phyloP scores from a whole-genome alignment of 2,329 filamentous ascomycete genomes.

The Sporothrix schenckii region DNA sequence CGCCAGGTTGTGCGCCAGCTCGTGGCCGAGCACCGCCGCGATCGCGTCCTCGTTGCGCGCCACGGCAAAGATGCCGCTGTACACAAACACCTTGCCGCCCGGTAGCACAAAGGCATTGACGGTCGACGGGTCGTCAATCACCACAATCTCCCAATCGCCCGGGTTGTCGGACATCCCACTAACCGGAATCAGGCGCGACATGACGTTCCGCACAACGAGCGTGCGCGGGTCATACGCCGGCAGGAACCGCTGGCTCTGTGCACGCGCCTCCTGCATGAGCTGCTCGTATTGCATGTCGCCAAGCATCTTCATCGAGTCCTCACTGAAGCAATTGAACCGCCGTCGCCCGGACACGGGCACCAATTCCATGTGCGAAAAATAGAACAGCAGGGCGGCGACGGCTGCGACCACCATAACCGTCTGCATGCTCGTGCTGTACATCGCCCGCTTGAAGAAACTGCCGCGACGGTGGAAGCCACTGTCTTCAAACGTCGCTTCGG shows the following conservation, averaged over 20 bases:
- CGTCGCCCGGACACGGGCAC: constrained; percentile 72
- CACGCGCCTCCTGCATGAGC: constrained; percentile 58
- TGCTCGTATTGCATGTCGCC: constrained; percentile 59
- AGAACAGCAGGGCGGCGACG: constrained; percentile 58
- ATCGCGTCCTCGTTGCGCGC: constrained; percentile 69
- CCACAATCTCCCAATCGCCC: constrained; percentile 68
- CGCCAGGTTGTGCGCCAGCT: constrained; percentile 76
- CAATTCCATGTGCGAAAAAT: constrained; percentile 69
- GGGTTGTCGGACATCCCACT: constrained; percentile 59
- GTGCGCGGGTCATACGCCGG: constrained; percentile 61
- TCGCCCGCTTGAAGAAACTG: constrained; percentile 24
- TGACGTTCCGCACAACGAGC: constrained; percentile 62
- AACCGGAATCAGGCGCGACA: constrained; percentile 67
- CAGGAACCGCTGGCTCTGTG: constrained; percentile 59
- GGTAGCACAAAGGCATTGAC: constrained; percentile 79
- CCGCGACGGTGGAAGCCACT: constrained; percentile 14
- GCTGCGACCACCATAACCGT: constrained; percentile 49
- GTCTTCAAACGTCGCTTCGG: constrained; percentile 30
- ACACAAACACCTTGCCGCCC: constrained; percentile 79
- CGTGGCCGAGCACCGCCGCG: constrained; percentile 75
- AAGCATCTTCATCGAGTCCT: constrained; percentile 57
- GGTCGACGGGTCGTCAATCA: constrained; percentile 68
- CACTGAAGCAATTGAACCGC: constrained; percentile 71
- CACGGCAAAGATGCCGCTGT: constrained; percentile 70
- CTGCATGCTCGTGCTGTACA: constrained; percentile 43